Evolutionary conservation across 2,329 filamentous ascomycete species (phyloP), one percentile per base, ranked within the genome.

Genomic region (Colletotrichum sansevieriae): DNA sequence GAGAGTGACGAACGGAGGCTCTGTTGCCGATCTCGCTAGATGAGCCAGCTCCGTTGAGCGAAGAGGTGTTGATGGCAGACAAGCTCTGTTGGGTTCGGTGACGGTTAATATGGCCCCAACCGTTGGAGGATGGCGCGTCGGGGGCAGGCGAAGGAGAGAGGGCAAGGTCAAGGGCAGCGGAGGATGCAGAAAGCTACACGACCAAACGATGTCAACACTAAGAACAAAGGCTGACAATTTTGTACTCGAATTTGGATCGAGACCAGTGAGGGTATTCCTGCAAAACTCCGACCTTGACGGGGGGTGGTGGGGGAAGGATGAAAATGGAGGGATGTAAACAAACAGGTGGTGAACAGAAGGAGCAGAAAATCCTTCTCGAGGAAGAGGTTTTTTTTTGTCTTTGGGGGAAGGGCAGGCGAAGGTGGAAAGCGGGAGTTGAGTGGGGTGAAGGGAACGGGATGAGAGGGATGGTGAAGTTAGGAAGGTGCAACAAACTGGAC

Each of bases 111-210:
- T 85, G 84, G 74, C 85, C 86, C 86, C 90, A 93, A 73, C 85
- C 84, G 81, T 84, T 82, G 60, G 75, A 73, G 46, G 77, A 75
- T 44, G 78, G 70, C 56, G 78, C 75, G 71, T 93, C 90, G 67
- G 89, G 86, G 71, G 87, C 89, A 54, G 90, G 87, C 68, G 87
- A 90, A 70, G 90, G 89, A 57, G 90, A 89, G 69, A 90, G 86
- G 65, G 93, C 92, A 77, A 97, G 86, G 80, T 97, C 93, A 76
- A 95, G 86, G 61, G 93, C 91, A 77, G 92, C 90, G 73, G 92
- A 93, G 71, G 93, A 94, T 63, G 92, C 89, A 78, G 93, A 94
- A 70, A 95, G 84, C 90, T 96, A 82, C 78, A 81, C 78, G 70
- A 68, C 77, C 70, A 68, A 70, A 66, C 68, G 70, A 74, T 66